Percentiles rank a stretch among this genome's conserved stretches.
Conservation (phyloP, 306 rosid species). For the Quercus dentata region DNA sequence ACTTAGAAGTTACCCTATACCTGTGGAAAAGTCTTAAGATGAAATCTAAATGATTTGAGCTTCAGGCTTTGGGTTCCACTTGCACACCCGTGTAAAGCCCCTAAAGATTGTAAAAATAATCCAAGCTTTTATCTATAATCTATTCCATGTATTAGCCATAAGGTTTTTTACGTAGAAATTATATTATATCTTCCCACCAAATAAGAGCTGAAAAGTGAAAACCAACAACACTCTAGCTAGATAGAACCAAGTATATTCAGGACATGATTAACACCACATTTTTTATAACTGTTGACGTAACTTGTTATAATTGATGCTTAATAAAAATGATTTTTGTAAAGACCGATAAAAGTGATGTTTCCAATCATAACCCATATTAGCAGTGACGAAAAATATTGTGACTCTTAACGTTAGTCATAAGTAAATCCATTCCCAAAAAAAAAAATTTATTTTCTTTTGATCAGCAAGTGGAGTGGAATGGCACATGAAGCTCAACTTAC, state of each 20-base stretch:
- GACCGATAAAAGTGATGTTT: no score
- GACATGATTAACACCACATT: no score
- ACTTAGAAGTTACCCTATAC: constrained; percentile 83
- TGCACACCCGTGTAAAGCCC: constrained; percentile 27
- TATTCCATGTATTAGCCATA: neutral
- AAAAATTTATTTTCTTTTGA: neutral
- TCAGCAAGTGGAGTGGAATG: neutral
- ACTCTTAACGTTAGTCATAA: neutral
- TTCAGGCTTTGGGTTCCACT: constrained; percentile 24
- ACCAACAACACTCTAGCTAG: neutral
- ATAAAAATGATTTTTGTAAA: no score
- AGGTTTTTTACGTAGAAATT: neutral
- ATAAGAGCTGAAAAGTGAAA: no score
- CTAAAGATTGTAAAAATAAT: constrained; percentile 17
- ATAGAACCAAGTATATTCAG: neutral
- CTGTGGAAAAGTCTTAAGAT: constrained; percentile 9
- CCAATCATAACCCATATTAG: no score
- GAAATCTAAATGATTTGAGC: constrained; percentile 32
- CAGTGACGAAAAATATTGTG: no score
- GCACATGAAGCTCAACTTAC: constrained; percentile 17
- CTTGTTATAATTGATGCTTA: no score
- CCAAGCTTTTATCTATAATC: constrained; percentile 4
- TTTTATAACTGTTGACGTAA: no score
- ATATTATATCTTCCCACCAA: no score
- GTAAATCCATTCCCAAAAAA: neutral